Base-by-base conservation (phyloP, 1,284 basidiomycete genomes). In the Heterobasidion parviporum region DNA sequence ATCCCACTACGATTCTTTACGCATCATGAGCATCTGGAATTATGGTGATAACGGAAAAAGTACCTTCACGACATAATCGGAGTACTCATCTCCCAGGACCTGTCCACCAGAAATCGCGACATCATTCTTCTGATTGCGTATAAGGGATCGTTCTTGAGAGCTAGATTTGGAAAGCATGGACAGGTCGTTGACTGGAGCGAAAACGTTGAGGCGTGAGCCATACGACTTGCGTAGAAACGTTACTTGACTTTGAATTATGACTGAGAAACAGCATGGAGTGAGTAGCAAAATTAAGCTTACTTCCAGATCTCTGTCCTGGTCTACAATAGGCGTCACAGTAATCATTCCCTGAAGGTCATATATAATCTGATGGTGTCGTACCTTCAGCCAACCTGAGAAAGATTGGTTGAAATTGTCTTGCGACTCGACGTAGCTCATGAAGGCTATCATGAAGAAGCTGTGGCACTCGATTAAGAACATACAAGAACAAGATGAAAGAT, bases 391-490 rank as follows among this genome's bases (percentile, higher is more conserved):
- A 41, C 83, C 79, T 2, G 87, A 88, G 67, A 98, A 98, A 15
- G 81, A 85, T 62, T 87, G 81, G 5, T 77, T 77, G 60, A 90
- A 89, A 54, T 73, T 70, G 15, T 81, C 77, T 10, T 82, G 79
- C 36, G 83, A 76, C 54, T 94, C 91, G 8, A 97, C 87, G 64
- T 93, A 99, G 59, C 87, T 92, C 1, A 94, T 89, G 66, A 98
- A 99, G 0, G 92, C 91, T 58, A 99, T 91, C 59, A 96, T 83
- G 73, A 98, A 98, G 74, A 97, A 98, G 66, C 89, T 92, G 57
- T 4, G 33, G 26, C 26, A 36, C 35, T 16, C 10, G 14, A 16
- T 49, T 16, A 18, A 12, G 16, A 49, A 58, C 54, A 54, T 44
- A 12, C 4, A 56, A 16, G 12, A 16, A 8, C 14, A 32, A 53